Conservation (phyloP, 768 basidiomycete species). For the Tricholoma furcatifolium region DNA sequence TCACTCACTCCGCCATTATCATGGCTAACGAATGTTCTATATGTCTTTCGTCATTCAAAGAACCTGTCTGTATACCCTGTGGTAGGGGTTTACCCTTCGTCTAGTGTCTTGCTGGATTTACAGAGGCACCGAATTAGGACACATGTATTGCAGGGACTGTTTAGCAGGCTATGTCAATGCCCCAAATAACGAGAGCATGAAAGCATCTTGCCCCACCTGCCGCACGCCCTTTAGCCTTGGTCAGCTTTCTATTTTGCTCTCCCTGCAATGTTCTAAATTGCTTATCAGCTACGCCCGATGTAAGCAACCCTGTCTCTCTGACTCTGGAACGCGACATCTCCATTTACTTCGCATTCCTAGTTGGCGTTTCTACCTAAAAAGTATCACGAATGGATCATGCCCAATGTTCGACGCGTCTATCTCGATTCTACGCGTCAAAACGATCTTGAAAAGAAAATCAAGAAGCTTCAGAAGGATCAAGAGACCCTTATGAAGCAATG, state of each 20-base stretch:
- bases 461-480: conserved; percentile 37
- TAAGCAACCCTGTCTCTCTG: no score
- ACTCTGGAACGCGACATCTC: neutral
- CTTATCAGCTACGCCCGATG: no score
- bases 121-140: conserved; percentile 40
- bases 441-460: conserved; percentile 32
- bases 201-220: conserved; percentile 59
- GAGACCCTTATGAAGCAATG: conserved; percentile 42
- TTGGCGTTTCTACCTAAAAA: conserved; percentile 43
- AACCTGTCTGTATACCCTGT: conserved; percentile 61
- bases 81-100: conserved; percentile 37
- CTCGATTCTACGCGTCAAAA: conserved; percentile 31
- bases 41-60: conserved; percentile 49
- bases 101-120: neutral
- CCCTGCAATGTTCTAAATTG: no score
- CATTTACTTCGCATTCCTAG: conserved; percentile 2
- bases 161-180: conserved; percentile 42
- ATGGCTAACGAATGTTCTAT: conserved; percentile 49
- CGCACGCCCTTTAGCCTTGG: conserved; percentile 53
- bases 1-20: no score
- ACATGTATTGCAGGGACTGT: conserved; percentile 62
- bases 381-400: conserved; percentile 46
- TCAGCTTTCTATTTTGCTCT: conserved; percentile 23
- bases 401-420: conserved; percentile 50
- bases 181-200: conserved; percentile 29